Conservation (phyloP, 306 rosid species). For the Ammopiptanthus mongolicus region DNA sequence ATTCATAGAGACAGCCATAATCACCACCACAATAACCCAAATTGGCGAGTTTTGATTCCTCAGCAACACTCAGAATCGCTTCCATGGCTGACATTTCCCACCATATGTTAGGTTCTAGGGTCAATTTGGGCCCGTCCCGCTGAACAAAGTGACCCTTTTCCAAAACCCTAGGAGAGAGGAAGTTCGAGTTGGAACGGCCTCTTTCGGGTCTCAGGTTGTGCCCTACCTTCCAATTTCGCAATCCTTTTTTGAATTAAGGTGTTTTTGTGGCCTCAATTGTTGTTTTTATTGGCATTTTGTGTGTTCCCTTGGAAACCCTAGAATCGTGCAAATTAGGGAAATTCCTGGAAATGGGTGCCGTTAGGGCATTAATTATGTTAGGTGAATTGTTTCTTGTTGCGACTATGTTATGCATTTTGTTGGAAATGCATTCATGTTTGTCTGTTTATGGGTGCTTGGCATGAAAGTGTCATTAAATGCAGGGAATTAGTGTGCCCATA, state of each 20-base stretch:
- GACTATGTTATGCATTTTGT: conserved; percentile 44
- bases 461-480: conserved; percentile 29
- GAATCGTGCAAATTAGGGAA: conserved; percentile 35
- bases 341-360: conserved; percentile 23
- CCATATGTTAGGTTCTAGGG: conserved; percentile 33
- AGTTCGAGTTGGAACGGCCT: conserved; percentile 27
- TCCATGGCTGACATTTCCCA: conserved; percentile 57
- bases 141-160: conserved; percentile 23
- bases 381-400: conserved; percentile 24
- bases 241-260: conserved; percentile 45
- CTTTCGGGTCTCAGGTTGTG: conserved; percentile 17
- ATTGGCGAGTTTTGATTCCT: conserved; percentile 20
- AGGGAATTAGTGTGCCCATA: conserved; percentile 2
- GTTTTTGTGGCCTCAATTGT: conserved; percentile 25
- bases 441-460: conserved; percentile 15
- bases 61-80: conserved; percentile 27
- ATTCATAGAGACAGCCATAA: conserved; percentile 12
- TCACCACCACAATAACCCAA: conserved; percentile 15
- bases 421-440: conserved; percentile 31
- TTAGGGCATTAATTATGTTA: conserved; percentile 35
- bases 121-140: conserved; percentile 36
- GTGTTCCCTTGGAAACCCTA: conserved; percentile 53
- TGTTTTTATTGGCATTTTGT: conserved; percentile 24
- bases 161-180: conserved; percentile 82
- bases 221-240: conserved; percentile 41